A percentile compares a stretch with the other conserved stretches of the same genome.
These are phyloP conservation scores for Claviceps humidiphila DNA, from an alignment of 2,329 filamentous ascomycete species.

Conservation along the genomic window DNA sequence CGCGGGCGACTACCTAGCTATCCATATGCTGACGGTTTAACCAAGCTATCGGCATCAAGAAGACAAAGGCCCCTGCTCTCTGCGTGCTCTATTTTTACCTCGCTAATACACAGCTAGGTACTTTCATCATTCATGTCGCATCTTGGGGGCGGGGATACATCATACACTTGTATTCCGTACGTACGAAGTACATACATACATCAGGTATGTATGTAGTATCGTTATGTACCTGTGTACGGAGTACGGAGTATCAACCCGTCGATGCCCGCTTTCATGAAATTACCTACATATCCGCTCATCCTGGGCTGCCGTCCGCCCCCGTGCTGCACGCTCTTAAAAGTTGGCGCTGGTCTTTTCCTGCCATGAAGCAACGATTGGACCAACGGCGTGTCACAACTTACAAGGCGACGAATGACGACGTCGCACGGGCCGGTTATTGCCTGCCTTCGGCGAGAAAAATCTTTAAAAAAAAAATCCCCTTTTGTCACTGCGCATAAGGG, in stretches of 20 bases:
- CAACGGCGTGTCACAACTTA: neutral
- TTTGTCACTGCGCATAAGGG: too few relatives aligned
- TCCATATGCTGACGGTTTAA: too few relatives aligned
- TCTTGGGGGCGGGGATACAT: too few relatives aligned
- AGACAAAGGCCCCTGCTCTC: too few relatives aligned
- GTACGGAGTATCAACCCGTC: too few relatives aligned
- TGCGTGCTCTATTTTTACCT: too few relatives aligned
- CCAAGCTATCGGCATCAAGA: too few relatives aligned
- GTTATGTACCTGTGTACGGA: too few relatives aligned
- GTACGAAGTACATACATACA: neutral
- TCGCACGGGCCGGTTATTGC: neutral
- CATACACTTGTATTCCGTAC: neutral
- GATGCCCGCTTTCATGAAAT: neutral
- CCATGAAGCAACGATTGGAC: neutral
- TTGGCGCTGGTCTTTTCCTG: neutral
- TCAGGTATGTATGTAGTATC: neutral
- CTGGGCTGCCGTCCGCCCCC: neutral
- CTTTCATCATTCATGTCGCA: too few relatives aligned
- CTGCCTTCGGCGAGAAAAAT: neutral
- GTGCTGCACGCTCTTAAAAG: neutral
- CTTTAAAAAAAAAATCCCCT: neutral
- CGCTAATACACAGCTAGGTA: too few relatives aligned
- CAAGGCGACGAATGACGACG: neutral
- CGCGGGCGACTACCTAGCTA: too few relatives aligned
- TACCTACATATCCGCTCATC: neutral